Percentiles rank a stretch among this genome's conserved stretches.
These are phyloP conservation scores for Aspergillus phoenicis DNA, from an alignment of 2,329 filamentous ascomycete species.

Conservation along the genomic window DNA sequence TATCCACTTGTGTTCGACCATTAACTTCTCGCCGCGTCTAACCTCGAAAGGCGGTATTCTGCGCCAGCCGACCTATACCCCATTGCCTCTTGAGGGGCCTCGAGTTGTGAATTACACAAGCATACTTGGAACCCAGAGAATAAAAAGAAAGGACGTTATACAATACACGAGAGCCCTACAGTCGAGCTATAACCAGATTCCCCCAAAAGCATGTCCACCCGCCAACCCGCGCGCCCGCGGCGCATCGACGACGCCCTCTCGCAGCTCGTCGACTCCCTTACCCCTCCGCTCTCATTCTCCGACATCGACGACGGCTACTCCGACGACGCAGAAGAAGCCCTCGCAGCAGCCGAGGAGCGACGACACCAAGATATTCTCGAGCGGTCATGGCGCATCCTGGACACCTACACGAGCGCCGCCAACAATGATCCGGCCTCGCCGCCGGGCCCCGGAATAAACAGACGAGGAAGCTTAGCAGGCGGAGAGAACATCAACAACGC, in stretches of 20 bases:
- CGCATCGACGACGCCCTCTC: slow-evolving; percentile 49
- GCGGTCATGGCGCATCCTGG: slow-evolving; percentile 43
- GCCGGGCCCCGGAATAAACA: slow-evolving; percentile 22
- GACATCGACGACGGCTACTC: slow-evolving; percentile 34
- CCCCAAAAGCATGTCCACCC: slow-evolving; percentile 30
- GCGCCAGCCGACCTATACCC: background rate
- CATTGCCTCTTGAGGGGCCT: background rate
- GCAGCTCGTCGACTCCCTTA: slow-evolving; percentile 46
- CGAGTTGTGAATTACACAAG: background rate
- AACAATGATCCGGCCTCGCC: slow-evolving; percentile 32
- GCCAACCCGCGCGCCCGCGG: slow-evolving; percentile 40
- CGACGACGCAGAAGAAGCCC: slow-evolving; percentile 36
- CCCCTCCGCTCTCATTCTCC: slow-evolving; percentile 39
- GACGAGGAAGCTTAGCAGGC: slow-evolving; percentile 35
- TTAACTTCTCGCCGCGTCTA: slow-evolving; percentile 2
- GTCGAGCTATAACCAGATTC: background rate
- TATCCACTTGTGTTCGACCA: background rate
- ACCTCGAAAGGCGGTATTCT: background rate
- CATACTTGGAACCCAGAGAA: background rate
- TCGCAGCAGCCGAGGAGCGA: slow-evolving; percentile 40
- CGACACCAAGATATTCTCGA: slow-evolving; percentile 40
- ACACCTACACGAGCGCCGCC: slow-evolving; percentile 30
- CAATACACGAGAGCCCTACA: background rate
- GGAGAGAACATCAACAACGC: slow-evolving; percentile 75
- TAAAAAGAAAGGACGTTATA: too few relatives aligned